phyloP scores from a whole-genome alignment of 139 green algal species.

The Asterochloris sp. region DNA sequence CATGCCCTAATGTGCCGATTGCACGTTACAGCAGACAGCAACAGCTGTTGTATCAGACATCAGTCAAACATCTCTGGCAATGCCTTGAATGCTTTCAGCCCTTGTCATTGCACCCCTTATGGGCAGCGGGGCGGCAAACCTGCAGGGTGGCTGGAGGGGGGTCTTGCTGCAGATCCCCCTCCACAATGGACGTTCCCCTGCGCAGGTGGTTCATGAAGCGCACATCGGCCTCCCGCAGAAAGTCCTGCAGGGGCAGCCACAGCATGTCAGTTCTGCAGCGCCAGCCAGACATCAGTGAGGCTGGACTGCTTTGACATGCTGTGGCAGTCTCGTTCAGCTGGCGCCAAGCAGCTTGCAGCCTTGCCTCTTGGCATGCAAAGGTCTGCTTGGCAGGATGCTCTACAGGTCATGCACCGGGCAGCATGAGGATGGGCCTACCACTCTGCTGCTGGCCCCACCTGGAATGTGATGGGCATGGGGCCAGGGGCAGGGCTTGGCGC shows the following conservation, averaged over 20 bases:
- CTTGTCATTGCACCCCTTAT: background rate
- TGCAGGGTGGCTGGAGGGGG: slow-evolving; percentile 24
- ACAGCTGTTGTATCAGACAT: too few species aligned
- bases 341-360: background rate
- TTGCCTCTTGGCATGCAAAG: background rate
- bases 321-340: background rate
- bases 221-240: slow-evolving; percentile 61
- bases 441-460: slow-evolving; percentile 20
- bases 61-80: too few species aligned
- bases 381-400: background rate
- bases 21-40: too few species aligned
- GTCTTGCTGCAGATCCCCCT: slow-evolving; percentile 47
- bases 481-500: background rate
- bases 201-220: slow-evolving; percentile 78
- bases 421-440: too few species aligned
- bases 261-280: background rate
- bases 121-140: slow-evolving; percentile 6
- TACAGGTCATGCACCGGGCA: background rate
- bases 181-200: slow-evolving; percentile 66
- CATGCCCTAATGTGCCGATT: too few species aligned
- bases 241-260: slow-evolving; percentile 44
- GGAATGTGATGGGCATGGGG: slow-evolving; percentile 44
- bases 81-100: too few species aligned
- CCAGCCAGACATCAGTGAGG: background rate
- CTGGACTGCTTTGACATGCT: background rate